A percentile compares a stretch with the other conserved stretches of the same genome.
Conservation (phyloP, 257 asterid species). For the Forsythia viridissima region DNA sequence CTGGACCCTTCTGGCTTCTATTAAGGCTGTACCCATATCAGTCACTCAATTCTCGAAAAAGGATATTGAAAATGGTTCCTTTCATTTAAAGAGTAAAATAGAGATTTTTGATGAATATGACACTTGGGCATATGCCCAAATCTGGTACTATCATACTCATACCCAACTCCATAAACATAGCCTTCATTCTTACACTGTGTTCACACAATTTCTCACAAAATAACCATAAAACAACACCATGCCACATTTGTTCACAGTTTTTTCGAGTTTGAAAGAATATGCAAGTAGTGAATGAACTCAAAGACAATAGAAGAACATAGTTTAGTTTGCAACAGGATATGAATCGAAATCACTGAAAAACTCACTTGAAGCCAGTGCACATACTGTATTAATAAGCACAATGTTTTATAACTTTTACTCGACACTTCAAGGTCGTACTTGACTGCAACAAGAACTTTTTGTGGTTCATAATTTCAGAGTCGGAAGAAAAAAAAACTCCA, state of each 20-base stretch:
- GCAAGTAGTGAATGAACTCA: not conserved
- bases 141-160: not conserved
- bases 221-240: not conserved
- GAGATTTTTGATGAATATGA: not conserved
- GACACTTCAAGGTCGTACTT: not conserved
- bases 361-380: not conserved
- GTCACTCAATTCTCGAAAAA: not conserved
- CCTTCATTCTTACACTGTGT: not conserved
- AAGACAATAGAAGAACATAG: not conserved
- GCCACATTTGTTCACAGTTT: not conserved
- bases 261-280: not conserved
- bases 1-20: not conserved
- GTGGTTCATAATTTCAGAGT: not conserved
- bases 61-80: not conserved
- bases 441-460: not conserved
- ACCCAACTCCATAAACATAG: not conserved
- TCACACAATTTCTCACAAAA: not conserved
- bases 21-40: not conserved
- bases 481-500: not conserved
- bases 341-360: not conserved
- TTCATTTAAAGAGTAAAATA: not conserved
- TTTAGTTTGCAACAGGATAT: not conserved
- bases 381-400: not conserved
- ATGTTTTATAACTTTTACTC: not conserved
- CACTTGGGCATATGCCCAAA: not conserved